phyloP scores from a whole-genome alignment of 106 monocot species.

The Dioscorea dumetorum region DNA sequence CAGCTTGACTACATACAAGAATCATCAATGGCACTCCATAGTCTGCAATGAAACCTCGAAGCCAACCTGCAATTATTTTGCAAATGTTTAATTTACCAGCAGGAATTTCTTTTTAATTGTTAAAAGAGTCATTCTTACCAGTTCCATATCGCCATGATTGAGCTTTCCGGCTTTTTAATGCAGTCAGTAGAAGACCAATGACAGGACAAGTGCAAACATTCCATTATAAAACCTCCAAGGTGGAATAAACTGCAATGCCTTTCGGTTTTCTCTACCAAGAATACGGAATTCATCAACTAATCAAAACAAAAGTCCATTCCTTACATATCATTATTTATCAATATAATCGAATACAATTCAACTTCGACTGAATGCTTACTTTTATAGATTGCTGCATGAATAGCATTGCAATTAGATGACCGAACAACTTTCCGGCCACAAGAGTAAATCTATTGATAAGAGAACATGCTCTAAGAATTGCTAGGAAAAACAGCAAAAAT shows the following conservation, averaged over 20 bases:
- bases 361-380: no score
- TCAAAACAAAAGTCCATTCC: constrained; percentile 29
- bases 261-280: constrained; percentile 57
- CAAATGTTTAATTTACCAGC: not conserved
- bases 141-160: constrained; percentile 80
- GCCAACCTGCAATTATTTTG: constrained; percentile 34
- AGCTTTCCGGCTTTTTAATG: constrained; percentile 71
- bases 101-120: not conserved
- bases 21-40: constrained; percentile 90
- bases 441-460: constrained; percentile 88
- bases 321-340: not conserved
- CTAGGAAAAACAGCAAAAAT: constrained; percentile 52
- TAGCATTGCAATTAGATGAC: constrained; percentile 77
- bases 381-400: constrained; percentile 85
- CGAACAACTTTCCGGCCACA: constrained; percentile 78
- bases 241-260: constrained; percentile 28
- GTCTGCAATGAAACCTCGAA: constrained; percentile 68
- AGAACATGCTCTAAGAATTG: constrained; percentile 75
- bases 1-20: no score
- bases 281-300: constrained; percentile 71
- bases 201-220: constrained; percentile 81
- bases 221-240: constrained; percentile 83
- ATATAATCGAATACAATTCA: no score
- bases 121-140: constrained; percentile 19
- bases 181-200: constrained; percentile 80